These are phyloP conservation scores for Exophiala lecanii-corni DNA, from an alignment of 2,329 filamentous ascomycete genomes.

Conservation along the genomic window DNA sequence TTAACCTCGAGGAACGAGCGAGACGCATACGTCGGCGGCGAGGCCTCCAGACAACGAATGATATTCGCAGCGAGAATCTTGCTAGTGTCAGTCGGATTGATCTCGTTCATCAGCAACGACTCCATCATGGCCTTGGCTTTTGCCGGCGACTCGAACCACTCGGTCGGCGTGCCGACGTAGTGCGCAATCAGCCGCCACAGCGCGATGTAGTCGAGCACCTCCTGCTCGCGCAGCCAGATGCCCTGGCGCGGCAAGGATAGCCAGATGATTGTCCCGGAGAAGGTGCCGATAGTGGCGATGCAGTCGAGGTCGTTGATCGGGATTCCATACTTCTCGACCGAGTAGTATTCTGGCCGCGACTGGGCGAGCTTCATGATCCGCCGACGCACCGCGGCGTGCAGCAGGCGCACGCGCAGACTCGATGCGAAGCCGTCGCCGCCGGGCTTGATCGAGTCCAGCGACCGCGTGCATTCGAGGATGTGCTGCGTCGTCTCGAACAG, in stretches of 20 bases:
- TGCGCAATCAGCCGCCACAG: conserved; percentile 72
- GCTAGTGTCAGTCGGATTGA: conserved; percentile 60
- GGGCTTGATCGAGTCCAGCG: conserved; percentile 61
- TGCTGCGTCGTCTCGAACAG: conserved; percentile 72
- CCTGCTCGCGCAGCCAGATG: conserved; percentile 57
- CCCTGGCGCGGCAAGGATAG: conserved; percentile 68
- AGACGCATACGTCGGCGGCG: conserved; percentile 62
- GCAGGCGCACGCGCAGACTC: conserved; percentile 62
- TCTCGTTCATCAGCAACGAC: conserved; percentile 60
- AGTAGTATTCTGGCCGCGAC: conserved; percentile 59
- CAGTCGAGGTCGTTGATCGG: conserved; percentile 74
- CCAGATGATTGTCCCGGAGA: conserved; percentile 65
- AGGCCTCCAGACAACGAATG: conserved; percentile 61
- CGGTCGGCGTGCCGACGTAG: conserved; percentile 64
- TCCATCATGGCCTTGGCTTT: conserved; percentile 62
- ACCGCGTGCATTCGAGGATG: conserved; percentile 65
- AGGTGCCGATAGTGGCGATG: conserved; percentile 66
- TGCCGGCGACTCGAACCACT: conserved; percentile 52
- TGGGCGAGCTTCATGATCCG: conserved; percentile 58
- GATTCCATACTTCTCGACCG: conserved; percentile 54
- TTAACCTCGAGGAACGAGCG: conserved; percentile 64
- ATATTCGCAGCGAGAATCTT: conserved; percentile 69
- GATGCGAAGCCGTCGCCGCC: conserved; percentile 62
- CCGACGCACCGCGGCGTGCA: conserved; percentile 64
- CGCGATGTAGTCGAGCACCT: conserved; percentile 66